These are phyloP conservation scores for Pelargonium australe DNA, from an alignment of 441 rosid genomes.

Conservation along the genomic window DNA sequence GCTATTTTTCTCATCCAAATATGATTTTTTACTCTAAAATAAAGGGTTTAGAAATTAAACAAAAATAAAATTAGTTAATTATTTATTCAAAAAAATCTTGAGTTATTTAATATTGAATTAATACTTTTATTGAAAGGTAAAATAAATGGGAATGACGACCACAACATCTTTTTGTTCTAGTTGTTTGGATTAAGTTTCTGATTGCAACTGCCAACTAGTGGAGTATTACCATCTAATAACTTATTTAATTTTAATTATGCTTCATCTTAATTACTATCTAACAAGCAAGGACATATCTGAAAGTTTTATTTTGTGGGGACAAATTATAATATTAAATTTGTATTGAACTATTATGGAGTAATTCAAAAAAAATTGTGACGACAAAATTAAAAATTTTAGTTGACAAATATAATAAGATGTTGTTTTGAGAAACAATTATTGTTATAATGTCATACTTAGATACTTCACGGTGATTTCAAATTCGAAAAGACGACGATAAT, in stretches of 20 bases:
- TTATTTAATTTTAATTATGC: neutral
- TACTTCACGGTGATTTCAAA: no score
- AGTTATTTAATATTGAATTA: constrained; percentile 7
- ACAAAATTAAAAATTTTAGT: no score
- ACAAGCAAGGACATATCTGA: no score
- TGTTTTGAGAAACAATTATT: no score
- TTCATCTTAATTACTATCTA: no score
- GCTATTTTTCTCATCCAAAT: neutral
- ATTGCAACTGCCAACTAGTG: constrained; percentile 14
- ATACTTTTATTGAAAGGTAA: neutral
- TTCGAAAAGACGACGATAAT: no score
- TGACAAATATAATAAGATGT: no score
- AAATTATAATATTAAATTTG: no score
- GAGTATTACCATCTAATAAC: constrained; percentile 4
- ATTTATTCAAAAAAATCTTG: neutral
- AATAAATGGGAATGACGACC: constrained; percentile 12
- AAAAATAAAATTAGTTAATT: constrained; percentile 5
- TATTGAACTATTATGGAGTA: no score
- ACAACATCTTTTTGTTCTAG: constrained; percentile 11
- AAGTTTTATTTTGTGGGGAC: no score
- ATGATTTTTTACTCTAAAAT: neutral
- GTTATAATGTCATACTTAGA: no score
- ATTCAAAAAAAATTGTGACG: no score
- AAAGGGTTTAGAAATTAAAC: neutral
- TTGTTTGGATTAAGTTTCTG: constrained; percentile 22